phyloP scores from a whole-genome alignment of 1,284 basidiomycete species.

The Marasmius sp. region DNA sequence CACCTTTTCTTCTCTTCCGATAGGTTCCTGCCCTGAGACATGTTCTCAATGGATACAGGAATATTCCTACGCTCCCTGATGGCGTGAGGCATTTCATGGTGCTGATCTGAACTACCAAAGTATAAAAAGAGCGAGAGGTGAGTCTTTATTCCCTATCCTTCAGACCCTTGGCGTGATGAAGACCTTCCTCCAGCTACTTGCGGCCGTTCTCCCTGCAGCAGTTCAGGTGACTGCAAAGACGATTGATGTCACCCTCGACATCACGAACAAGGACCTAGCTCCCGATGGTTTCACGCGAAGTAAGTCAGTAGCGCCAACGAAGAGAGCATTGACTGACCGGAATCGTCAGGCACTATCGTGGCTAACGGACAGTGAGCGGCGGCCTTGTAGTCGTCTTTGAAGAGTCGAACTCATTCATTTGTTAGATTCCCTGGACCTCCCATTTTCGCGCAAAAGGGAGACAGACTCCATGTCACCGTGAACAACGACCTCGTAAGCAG shows the following conservation, averaged over 20 bases:
- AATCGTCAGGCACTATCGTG: constrained; percentile 1
- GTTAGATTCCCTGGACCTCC: constrained; percentile 4
- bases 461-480: constrained; percentile 5
- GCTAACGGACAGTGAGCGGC: constrained; percentile 3
- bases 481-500: constrained; percentile 8
- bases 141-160: not conserved
- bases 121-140: not conserved
- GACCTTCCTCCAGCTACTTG: not conserved
- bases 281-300: constrained; percentile 14
- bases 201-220: not conserved
- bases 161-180: not conserved
- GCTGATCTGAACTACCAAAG: not conserved
- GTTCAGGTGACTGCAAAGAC: not conserved
- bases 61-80: not conserved
- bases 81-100: not conserved
- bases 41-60: not conserved
- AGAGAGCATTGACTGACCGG: not conserved
- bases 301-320: not conserved
- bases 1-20: not conserved
- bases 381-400: not conserved
- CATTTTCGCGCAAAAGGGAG: constrained; percentile 7
- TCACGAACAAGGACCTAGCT: constrained; percentile 9
- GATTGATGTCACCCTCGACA: constrained; percentile 4
- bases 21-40: not conserved
- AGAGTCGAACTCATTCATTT: not conserved